A percentile compares a stretch with the other conserved stretches of the same genome.
phyloP scores from a whole-genome alignment of 768 basidiomycete genomes.

The Tricholoma flavovirens region DNA sequence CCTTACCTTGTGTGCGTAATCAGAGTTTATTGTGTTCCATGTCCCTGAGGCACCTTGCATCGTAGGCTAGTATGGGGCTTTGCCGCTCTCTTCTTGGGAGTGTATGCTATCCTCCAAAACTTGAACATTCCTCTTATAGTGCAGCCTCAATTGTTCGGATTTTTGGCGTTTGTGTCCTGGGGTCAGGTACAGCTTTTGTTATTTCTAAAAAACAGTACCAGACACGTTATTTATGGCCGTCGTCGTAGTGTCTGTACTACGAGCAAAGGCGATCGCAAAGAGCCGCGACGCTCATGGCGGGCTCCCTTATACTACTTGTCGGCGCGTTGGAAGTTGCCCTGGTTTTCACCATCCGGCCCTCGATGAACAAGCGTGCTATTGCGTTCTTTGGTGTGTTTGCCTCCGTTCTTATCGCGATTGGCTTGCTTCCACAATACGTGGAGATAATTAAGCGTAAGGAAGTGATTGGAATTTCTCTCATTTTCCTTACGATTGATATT shows the following conservation, averaged over 20 bases:
- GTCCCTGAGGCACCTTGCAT: neutral
- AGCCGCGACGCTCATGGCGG: slow-evolving; percentile 29
- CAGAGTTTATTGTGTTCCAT: neutral
- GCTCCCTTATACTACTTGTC: slow-evolving; percentile 35
- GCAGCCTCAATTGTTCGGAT: slow-evolving; percentile 61
- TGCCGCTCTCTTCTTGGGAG: slow-evolving; percentile 55
- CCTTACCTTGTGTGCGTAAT: slow-evolving; percentile 53
- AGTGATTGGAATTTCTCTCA: slow-evolving; percentile 62
- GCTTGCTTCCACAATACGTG: slow-evolving; percentile 57
- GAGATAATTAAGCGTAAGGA: slow-evolving; percentile 64
- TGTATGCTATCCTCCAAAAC: slow-evolving; percentile 58
- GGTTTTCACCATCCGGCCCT: slow-evolving; percentile 51
- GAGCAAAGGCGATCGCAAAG: slow-evolving; percentile 33
- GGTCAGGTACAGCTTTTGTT: slow-evolving; percentile 42
- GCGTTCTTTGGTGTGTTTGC: slow-evolving; percentile 58
- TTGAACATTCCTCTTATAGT: slow-evolving; percentile 69
- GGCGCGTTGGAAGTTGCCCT: slow-evolving; percentile 57
- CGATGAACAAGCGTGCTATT: slow-evolving; percentile 30
- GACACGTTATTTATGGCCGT: slow-evolving; percentile 6
- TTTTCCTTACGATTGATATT: slow-evolving; percentile 67
- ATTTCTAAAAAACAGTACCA: neutral
- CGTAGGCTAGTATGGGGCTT: slow-evolving; percentile 59
- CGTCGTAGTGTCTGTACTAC: slow-evolving; percentile 62
- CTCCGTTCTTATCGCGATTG: slow-evolving; percentile 50
- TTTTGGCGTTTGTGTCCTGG: slow-evolving; percentile 58